Conservation (phyloP, 1,139 yeast genomes). For the Suhomyces kunorum region DNA sequence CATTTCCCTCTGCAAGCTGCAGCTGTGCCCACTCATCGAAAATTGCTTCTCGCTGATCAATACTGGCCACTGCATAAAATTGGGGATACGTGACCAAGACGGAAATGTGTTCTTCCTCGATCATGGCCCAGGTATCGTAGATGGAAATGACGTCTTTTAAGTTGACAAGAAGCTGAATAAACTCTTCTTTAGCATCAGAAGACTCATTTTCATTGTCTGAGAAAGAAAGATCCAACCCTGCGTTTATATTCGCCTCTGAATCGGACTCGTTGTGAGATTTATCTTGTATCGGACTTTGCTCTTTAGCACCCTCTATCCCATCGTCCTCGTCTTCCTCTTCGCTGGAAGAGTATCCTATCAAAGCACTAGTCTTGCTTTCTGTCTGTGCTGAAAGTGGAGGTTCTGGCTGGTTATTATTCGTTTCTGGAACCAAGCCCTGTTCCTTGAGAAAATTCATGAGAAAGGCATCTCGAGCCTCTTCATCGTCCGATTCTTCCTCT, state of each 20-base stretch:
- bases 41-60: slow-evolving; percentile 24
- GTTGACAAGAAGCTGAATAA: slow-evolving; percentile 27
- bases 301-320: slow-evolving; percentile 4
- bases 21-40: slow-evolving; percentile 37
- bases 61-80: slow-evolving; percentile 29
- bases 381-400: too few species aligned
- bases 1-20: slow-evolving; percentile 4
- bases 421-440: slow-evolving; percentile 19
- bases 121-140: slow-evolving; percentile 42
- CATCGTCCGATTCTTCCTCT: slow-evolving; percentile 8
- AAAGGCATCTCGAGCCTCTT: slow-evolving; percentile 12
- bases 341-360: slow-evolving; percentile 14
- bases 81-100: slow-evolving; percentile 33
- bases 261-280: slow-evolving; percentile 4
- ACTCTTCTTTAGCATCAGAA: slow-evolving; percentile 12
- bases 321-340: slow-evolving; percentile 14
- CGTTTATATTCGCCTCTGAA: slow-evolving; percentile 5
- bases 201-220: slow-evolving; percentile 18
- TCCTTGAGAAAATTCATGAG: slow-evolving; percentile 22
- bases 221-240: slow-evolving; percentile 23
- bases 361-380: background rate
- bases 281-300: slow-evolving; percentile 6
- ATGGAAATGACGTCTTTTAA: slow-evolving; percentile 29
- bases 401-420: background rate
- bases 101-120: slow-evolving; percentile 38